phyloP scores from a whole-genome alignment of 2,329 filamentous ascomycete genomes.

The Claviceps humidiphila region DNA sequence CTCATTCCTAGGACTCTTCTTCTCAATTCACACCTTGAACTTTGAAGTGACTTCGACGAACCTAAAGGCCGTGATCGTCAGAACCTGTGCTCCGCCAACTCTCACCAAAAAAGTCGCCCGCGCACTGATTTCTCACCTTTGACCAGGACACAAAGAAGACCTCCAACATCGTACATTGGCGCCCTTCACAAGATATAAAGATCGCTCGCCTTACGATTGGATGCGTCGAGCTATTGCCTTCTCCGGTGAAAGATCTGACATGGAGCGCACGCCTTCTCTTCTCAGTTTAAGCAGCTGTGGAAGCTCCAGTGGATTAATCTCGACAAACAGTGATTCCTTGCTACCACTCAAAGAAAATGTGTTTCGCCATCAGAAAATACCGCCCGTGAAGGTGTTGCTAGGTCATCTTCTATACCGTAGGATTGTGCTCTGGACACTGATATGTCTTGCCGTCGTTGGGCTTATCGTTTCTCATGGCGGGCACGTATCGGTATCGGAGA shows the following conservation, averaged over 20 bases:
- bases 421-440: conserved; percentile 36
- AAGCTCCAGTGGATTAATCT: conserved; percentile 17
- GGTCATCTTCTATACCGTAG: conserved; percentile 39
- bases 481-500: conserved; percentile 9
- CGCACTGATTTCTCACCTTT: no score
- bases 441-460: conserved; percentile 26
- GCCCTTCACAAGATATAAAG: not conserved
- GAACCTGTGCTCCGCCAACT: no score
- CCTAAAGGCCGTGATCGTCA: no score
- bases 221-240: not conserved
- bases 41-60: no score
- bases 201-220: not conserved
- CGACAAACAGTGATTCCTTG: conserved; percentile 20
- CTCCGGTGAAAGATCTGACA: conserved; percentile 6
- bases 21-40: no score
- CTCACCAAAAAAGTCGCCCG: no score
- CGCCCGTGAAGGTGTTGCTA: conserved; percentile 32
- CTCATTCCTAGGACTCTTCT: no score
- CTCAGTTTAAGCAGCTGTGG: conserved; percentile 22
- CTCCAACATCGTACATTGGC: not conserved
- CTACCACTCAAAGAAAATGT: conserved; percentile 20
- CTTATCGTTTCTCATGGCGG: conserved; percentile 26
- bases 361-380: conserved; percentile 22
- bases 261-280: conserved; percentile 18
- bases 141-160: not conserved